Conservation (phyloP, 495 filamentous ascomycete genomes). For the Apiosordaria backusii region DNA sequence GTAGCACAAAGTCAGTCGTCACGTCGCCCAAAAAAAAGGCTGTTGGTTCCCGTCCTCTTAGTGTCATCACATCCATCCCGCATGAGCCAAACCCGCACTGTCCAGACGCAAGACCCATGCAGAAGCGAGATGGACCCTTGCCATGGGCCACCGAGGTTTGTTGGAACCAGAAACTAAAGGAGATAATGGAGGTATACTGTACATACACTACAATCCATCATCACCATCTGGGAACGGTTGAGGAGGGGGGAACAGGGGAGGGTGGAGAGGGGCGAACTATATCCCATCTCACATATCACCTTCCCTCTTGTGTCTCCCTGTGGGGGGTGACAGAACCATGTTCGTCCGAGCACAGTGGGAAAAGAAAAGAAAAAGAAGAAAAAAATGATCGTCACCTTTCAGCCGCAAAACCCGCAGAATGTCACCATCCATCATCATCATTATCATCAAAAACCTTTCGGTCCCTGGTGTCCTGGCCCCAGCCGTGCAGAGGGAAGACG, state of each 20-base stretch:
- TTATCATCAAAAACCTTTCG: neutral
- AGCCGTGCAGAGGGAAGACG: neutral
- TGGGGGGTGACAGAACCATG: too few relatives aligned
- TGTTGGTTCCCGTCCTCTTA: neutral
- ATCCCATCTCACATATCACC: neutral
- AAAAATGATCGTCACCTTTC: neutral
- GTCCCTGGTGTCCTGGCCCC: neutral
- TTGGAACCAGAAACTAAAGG: neutral
- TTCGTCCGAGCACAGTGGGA: too few relatives aligned
- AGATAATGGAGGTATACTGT: neutral
- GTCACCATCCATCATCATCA: neutral
- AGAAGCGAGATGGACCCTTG: too few relatives aligned
- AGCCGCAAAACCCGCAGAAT: neutral
- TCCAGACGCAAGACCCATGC: neutral
- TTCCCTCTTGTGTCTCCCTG: too few relatives aligned
- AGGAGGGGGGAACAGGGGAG: too few relatives aligned
- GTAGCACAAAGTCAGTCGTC: neutral
- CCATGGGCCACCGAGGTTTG: too few relatives aligned
- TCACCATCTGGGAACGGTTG: too few relatives aligned
- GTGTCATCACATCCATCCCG: neutral
- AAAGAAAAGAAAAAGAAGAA: neutral
- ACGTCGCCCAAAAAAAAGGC: neutral
- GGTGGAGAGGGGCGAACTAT: neutral
- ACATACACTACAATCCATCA: neutral
- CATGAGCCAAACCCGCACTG: neutral